Conservation (phyloP, 345 rosid species). For the Leavenworthia alabamica region DNA sequence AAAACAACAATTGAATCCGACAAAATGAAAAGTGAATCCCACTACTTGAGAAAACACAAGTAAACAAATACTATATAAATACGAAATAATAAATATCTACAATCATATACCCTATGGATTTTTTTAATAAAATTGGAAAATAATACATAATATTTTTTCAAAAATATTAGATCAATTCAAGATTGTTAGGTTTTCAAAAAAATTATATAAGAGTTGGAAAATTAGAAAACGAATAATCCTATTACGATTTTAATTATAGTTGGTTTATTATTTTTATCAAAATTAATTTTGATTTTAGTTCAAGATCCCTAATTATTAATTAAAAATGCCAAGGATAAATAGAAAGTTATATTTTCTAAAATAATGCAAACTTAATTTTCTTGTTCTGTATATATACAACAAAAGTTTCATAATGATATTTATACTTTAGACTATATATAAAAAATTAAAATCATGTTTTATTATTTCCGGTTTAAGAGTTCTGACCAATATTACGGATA, state of each 20-base stretch:
- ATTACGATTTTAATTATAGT: no score
- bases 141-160: no score
- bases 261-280: no score
- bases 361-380: no score
- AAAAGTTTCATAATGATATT: not conserved
- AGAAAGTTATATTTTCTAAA: not conserved
- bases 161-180: no score
- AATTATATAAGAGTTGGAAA: no score
- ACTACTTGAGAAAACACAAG: constrained; percentile 13
- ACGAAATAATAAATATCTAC: not conserved
- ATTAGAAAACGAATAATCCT: no score
- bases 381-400: no score
- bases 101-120: not conserved
- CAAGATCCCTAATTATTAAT: not conserved
- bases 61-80: constrained; percentile 1
- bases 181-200: no score
- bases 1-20: constrained; percentile 11
- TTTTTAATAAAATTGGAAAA: no score
- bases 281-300: not conserved
- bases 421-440: not conserved
- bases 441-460: not conserved
- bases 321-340: not conserved
- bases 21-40: not conserved
- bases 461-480: not conserved
- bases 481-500: constrained; percentile 1